Evolutionary conservation across 345 rosid genomes (phyloP).

Genomic region (Euphorbia tirucalli): DNA sequence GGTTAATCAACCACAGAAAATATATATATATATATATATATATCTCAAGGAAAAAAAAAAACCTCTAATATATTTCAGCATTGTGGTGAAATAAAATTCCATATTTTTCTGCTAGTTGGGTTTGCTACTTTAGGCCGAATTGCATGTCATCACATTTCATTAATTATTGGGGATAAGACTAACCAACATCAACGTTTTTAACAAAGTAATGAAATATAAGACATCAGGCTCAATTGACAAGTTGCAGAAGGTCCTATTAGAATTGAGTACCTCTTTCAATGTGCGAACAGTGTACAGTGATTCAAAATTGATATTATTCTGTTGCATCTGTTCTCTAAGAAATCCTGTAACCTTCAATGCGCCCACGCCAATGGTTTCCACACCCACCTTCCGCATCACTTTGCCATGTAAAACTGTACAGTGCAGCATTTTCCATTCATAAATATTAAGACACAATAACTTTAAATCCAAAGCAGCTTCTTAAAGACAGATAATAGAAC

Average conservation of each 20-base stretch:
- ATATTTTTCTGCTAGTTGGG: not conserved
- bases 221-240: not conserved
- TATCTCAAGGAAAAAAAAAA: not conserved
- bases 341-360: conserved; percentile 82
- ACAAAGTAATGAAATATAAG: not conserved
- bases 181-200: not conserved
- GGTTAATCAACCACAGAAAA: not conserved
- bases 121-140: not conserved
- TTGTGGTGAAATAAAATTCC: not conserved
- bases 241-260: not conserved
- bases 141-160: not conserved
- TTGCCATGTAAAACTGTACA: conserved; percentile 80
- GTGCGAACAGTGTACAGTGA: conserved; percentile 80
- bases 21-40: too few species aligned
- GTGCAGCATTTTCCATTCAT: conserved; percentile 12
- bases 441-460: conserved; percentile 18
- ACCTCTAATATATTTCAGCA: not conserved
- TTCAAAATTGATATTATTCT: conserved; percentile 58
- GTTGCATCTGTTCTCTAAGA: conserved; percentile 78
- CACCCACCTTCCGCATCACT: conserved; percentile 87
- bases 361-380: conserved; percentile 80
- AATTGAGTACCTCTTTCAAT: conserved; percentile 68
- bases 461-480: conserved; percentile 2
- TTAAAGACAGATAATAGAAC: not conserved
- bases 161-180: not conserved